A percentile compares a stretch with the other conserved stretches of the same genome.
Evolutionary conservation across 2,329 filamentous ascomycete species (phyloP).

Genomic region (Graphium sp.): DNA sequence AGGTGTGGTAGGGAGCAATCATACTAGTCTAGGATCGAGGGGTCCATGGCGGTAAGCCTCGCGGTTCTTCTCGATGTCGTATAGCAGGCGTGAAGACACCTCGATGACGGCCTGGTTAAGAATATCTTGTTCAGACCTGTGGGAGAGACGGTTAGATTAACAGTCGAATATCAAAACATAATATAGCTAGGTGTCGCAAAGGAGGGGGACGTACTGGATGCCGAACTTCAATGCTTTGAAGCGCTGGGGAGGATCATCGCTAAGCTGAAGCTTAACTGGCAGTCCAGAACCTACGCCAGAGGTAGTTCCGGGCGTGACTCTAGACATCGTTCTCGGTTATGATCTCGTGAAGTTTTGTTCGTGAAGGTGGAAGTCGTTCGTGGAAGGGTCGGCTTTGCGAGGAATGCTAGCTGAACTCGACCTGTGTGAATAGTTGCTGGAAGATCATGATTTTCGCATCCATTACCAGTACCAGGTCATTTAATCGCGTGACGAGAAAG

Average conservation of each 20-base stretch:
- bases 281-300: no score
- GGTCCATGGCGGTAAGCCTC: slow-evolving; percentile 68
- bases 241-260: slow-evolving; percentile 75
- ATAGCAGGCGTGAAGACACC: slow-evolving; percentile 85
- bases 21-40: slow-evolving; percentile 63
- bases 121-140: slow-evolving; percentile 78
- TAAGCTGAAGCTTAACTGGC: slow-evolving; percentile 71
- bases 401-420: no score
- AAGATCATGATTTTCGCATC: no score
- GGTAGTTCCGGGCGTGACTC: no score
- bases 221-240: slow-evolving; percentile 92
- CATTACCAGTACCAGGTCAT: no score
- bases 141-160: slow-evolving; percentile 1
- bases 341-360: no score
- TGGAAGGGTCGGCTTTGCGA: no score
- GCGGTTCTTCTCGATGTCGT: slow-evolving; percentile 71
- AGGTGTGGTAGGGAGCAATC: slow-evolving; percentile 5
- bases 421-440: no score
- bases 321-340: no score
- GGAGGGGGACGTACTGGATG: slow-evolving; percentile 48
- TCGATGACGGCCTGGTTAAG: slow-evolving; percentile 90
- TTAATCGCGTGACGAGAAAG: no score
- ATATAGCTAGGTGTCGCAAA: neutral
- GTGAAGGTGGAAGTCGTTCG: no score
- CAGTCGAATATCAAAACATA: neutral